Conservation (phyloP, 352 stramenopile genomes). For the Phytophthora cryptogea region DNA sequence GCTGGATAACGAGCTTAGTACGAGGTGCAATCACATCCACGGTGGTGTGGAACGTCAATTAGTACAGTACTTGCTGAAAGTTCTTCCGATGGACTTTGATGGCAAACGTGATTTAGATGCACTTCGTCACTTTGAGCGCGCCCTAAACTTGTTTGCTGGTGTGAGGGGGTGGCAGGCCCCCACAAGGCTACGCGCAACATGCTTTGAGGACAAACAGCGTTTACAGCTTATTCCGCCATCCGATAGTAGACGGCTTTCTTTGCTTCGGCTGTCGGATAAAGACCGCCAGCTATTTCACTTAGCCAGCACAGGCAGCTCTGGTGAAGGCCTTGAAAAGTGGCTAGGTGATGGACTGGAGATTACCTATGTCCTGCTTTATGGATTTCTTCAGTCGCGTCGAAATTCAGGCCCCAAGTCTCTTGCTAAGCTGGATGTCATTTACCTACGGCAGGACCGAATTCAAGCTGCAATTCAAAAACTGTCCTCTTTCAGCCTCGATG, state of each 20-base stretch:
- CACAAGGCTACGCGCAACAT: constrained; percentile 12
- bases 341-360: constrained; percentile 25
- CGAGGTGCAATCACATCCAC: constrained; percentile 14
- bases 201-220: constrained; percentile 20
- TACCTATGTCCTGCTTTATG: constrained; percentile 24
- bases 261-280: constrained; percentile 27
- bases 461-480: constrained; percentile 25
- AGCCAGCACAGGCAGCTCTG: constrained; percentile 2
- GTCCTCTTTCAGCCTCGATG: constrained; percentile 26
- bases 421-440: constrained; percentile 14
- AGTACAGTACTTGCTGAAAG: constrained; percentile 20
- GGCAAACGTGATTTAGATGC: constrained; percentile 2
- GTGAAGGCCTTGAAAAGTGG: constrained; percentile 21
- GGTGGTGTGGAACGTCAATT: constrained; percentile 23
- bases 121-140: constrained; percentile 19
- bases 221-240: constrained; percentile 22
- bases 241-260: constrained; percentile 18
- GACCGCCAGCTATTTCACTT: constrained; percentile 21
- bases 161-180: constrained; percentile 21
- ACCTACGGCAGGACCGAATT: constrained; percentile 17
- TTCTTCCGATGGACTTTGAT: constrained; percentile 8
- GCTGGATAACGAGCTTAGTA: constrained; percentile 19
- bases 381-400: constrained; percentile 19
- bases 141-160: constrained; percentile 22
- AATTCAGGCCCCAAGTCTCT: constrained; percentile 21